Evolutionary conservation across 1,139 yeast species (phyloP).

Genomic region (Hyphopichia buzzinii): DNA sequence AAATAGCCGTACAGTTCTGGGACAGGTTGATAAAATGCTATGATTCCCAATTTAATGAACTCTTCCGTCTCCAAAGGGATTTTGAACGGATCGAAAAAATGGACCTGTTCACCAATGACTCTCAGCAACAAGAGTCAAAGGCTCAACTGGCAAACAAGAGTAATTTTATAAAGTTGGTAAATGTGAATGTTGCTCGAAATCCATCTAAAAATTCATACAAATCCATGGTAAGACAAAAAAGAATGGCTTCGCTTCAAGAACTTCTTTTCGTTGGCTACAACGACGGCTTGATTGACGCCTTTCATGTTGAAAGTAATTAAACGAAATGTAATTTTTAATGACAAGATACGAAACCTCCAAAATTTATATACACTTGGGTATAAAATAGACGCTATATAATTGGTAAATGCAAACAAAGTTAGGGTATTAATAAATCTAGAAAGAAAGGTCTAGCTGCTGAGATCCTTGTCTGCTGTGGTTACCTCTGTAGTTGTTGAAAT

Average conservation of each 20-base stretch:
- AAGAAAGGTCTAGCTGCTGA: constrained; percentile 4
- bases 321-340: no score
- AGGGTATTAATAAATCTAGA: not conserved
- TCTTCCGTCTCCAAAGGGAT: not conserved
- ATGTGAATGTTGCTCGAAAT: not conserved
- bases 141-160: constrained; percentile 4
- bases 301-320: not conserved
- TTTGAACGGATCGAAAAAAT: constrained; percentile 3
- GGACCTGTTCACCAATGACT: not conserved
- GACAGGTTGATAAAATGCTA: constrained; percentile 33
- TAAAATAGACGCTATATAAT: not conserved
- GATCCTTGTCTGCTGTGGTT: constrained; percentile 6
- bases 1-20: constrained; percentile 37
- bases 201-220: constrained; percentile 13
- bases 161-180: constrained; percentile 8
- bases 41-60: constrained; percentile 9
- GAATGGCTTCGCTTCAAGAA: constrained; percentile 9
- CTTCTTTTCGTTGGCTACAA: constrained; percentile 35
- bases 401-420: not conserved
- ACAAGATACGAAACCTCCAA: not conserved
- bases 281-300: constrained; percentile 34
- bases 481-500: constrained; percentile 5
- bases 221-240: constrained; percentile 13
- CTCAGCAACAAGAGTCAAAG: not conserved
- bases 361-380: not conserved